Conservation (phyloP, 352 stramenopile species). For the Phytophthora rubi region DNA sequence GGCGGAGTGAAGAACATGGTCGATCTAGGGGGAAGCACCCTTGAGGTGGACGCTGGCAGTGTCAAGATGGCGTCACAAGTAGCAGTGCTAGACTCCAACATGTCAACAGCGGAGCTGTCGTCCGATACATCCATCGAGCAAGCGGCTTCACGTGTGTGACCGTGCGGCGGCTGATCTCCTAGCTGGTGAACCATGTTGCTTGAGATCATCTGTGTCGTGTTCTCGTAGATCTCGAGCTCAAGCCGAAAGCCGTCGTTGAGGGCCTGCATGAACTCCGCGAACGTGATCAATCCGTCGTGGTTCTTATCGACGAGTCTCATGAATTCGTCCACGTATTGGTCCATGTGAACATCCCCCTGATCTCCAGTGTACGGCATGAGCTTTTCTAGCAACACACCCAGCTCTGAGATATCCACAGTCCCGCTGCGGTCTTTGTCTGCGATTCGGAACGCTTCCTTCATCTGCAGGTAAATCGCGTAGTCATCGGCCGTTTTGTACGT, state of each 20-base stretch:
- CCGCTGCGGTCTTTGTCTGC: constrained; percentile 67
- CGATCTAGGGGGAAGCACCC: constrained; percentile 6
- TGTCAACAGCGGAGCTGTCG: constrained; percentile 28
- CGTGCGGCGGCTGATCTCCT: background rate
- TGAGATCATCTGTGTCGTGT: constrained; percentile 25
- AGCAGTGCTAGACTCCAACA: constrained; percentile 25
- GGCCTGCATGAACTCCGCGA: constrained; percentile 79
- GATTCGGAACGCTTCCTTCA: constrained; percentile 78
- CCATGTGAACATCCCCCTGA: constrained; percentile 54
- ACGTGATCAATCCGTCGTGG: constrained; percentile 67
- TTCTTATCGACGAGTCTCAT: constrained; percentile 78
- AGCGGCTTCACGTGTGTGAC: constrained; percentile 9
- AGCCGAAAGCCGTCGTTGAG: constrained; percentile 75
- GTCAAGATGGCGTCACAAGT: constrained; percentile 19
- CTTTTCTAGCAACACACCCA: constrained; percentile 70
- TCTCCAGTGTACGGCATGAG: constrained; percentile 61
- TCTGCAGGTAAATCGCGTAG: constrained; percentile 76
- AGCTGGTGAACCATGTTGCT: constrained; percentile 12
- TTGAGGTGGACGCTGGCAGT: constrained; percentile 9
- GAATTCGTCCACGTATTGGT: constrained; percentile 82
- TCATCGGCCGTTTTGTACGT: constrained; percentile 57
- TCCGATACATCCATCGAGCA: constrained; percentile 33
- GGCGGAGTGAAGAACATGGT: constrained; percentile 28
- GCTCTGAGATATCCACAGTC: constrained; percentile 64
- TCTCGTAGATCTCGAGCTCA: constrained; percentile 77